Evolutionary conservation across 2,329 filamentous ascomycete genomes (phyloP).

Genomic region (Pseudocercospora crystallina): DNA sequence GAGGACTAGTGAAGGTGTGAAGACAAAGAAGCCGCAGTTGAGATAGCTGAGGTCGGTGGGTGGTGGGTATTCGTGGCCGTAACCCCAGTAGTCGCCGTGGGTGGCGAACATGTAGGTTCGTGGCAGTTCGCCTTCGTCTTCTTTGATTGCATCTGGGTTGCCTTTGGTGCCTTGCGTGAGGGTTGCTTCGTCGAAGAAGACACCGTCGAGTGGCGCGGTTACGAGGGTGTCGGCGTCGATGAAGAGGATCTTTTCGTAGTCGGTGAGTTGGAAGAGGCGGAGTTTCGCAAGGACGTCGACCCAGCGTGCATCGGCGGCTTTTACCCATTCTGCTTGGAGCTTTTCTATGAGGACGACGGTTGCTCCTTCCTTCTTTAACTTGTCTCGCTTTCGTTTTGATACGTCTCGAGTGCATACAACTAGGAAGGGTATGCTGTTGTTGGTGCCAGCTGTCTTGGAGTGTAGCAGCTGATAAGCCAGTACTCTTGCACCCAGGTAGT

Average conservation of each 20-base stretch:
- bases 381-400: constrained; percentile 35
- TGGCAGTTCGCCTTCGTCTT: constrained; percentile 39
- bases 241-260: constrained; percentile 38
- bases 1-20: constrained; percentile 34
- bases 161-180: constrained; percentile 31
- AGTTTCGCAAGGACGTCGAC: constrained; percentile 39
- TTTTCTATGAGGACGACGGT: constrained; percentile 36
- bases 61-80: constrained; percentile 36
- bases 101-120: constrained; percentile 42
- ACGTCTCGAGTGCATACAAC: constrained; percentile 39
- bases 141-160: constrained; percentile 23
- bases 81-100: constrained; percentile 34
- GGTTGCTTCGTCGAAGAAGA: constrained; percentile 40
- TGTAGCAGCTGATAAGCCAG: constrained; percentile 41
- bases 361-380: constrained; percentile 38
- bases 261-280: constrained; percentile 35
- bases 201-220: constrained; percentile 28
- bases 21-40: constrained; percentile 42
- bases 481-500: constrained; percentile 37
- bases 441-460: constrained; percentile 36
- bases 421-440: constrained; percentile 39
- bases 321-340: constrained; percentile 35
- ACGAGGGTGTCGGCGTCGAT: constrained; percentile 37
- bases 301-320: constrained; percentile 31
- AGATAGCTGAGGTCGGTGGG: constrained; percentile 31